Evolutionary conservation across 768 basidiomycete species (phyloP).

Genomic region (Tephrocybe sp.): DNA sequence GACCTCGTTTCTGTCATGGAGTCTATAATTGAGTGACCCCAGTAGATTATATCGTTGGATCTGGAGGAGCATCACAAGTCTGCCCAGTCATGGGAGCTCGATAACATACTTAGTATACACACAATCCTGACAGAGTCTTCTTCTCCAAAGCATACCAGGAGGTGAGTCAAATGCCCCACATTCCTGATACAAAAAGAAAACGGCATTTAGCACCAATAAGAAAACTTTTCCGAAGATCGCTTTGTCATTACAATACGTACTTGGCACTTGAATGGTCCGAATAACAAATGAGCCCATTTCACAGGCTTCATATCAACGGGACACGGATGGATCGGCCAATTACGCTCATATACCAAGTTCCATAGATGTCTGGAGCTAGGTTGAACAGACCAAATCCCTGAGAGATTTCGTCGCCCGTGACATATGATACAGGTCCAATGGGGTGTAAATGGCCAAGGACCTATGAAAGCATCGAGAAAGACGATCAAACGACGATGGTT

Average conservation of each 20-base stretch:
- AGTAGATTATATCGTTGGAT: not conserved
- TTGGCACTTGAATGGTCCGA: conserved; percentile 4
- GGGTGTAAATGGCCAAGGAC: conserved; percentile 1
- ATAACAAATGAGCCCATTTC: conserved; percentile 7
- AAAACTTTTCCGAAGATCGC: too few relatives aligned
- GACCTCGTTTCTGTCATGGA: not conserved
- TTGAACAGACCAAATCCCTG: not conserved
- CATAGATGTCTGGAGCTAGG: not conserved
- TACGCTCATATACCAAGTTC: not conserved
- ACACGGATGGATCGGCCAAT: not conserved
- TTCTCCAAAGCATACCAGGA: not conserved
- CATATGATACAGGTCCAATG: not conserved
- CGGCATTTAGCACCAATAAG: too few relatives aligned
- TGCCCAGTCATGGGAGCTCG: too few relatives aligned
- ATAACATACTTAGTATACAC: not conserved
- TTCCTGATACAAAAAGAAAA: not conserved
- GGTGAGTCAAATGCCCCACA: not conserved
- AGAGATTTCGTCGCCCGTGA: not conserved
- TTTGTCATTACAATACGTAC: too few relatives aligned
- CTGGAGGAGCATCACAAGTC: too few relatives aligned
- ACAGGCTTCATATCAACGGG: not conserved
- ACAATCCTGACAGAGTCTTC: not conserved
- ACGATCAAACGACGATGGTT: not conserved
- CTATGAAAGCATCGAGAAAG: not conserved
- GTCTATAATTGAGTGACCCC: not conserved